Evolutionary conservation across 805 yeast genomes (phyloP).

Genomic region (Clavispora asparagi): DNA sequence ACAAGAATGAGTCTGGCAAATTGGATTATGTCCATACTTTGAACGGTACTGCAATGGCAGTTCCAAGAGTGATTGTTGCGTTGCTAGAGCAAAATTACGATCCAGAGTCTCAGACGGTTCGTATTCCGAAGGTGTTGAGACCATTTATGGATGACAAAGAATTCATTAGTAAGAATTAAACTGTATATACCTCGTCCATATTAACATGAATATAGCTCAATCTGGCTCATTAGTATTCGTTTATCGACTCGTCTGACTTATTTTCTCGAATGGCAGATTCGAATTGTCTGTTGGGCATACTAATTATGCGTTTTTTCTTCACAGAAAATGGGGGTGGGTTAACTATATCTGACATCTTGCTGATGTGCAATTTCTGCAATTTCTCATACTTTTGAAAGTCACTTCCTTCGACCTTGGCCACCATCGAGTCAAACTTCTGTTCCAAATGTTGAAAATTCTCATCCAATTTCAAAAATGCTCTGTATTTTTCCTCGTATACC

Average conservation of each 20-base stretch:
- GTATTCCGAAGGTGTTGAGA: conserved; percentile 63
- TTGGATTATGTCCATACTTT: conserved; percentile 69
- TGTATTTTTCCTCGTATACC: conserved; percentile 21
- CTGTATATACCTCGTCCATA: neutral
- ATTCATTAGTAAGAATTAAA: conserved; percentile 12
- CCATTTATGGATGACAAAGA: conserved; percentile 67
- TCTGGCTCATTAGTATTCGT: neutral
- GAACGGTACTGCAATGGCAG: conserved; percentile 94
- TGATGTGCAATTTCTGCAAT: conserved; percentile 20
- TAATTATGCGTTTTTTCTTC: conserved; percentile 3
- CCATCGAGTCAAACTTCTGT: conserved; percentile 10
- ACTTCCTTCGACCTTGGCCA: neutral
- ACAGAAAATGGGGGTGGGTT: neutral
- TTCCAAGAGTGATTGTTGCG: conserved; percentile 86
- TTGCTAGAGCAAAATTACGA: conserved; percentile 83
- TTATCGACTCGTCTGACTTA: neutral
- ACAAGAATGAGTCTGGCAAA: conserved; percentile 29
- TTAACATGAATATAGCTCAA: neutral
- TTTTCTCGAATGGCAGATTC: neutral
- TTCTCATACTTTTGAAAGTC: conserved; percentile 9
- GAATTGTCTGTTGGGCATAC: conserved; percentile 6
- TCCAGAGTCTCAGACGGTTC: conserved; percentile 44
- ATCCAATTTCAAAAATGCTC: conserved; percentile 18
- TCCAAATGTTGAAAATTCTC: conserved; percentile 17
- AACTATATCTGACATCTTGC: conserved; percentile 13